Evolutionary conservation across 805 yeast genomes (phyloP).

Genomic region (Dipodascus albidus): DNA sequence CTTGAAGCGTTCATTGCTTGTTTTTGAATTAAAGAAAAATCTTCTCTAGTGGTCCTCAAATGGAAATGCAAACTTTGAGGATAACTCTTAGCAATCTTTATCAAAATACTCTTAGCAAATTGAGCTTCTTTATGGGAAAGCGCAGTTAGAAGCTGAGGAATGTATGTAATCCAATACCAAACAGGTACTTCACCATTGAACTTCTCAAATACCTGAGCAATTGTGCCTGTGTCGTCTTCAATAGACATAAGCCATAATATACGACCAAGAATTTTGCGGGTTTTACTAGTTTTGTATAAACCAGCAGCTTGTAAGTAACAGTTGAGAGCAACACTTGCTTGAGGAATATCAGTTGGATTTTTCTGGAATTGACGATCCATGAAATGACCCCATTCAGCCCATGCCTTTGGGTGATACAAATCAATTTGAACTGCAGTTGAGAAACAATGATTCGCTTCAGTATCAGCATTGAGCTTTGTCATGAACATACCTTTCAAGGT

Average conservation of each 20-base stretch:
- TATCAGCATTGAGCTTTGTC: constrained; percentile 79
- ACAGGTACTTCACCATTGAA: constrained; percentile 95
- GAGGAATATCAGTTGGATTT: constrained; percentile 64
- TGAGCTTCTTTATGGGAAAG: constrained; percentile 86
- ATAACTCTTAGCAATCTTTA: constrained; percentile 87
- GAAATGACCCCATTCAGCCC: constrained; percentile 99
- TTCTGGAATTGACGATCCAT: constrained; percentile 82
- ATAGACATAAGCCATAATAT: constrained; percentile 87
- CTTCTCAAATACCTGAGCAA: constrained; percentile 79
- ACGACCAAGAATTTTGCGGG: constrained; percentile 77
- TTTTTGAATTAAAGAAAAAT: constrained; percentile 74
- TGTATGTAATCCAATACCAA: constrained; percentile 98
- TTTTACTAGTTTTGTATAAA: constrained; percentile 81
- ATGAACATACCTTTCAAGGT: constrained; percentile 97
- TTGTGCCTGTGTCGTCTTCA: constrained; percentile 73
- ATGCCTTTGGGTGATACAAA: constrained; percentile 86
- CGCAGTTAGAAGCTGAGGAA: constrained; percentile 86
- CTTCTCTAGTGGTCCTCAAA: constrained; percentile 89
- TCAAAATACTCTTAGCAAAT: constrained; percentile 76
- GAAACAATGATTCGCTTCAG: constrained; percentile 95
- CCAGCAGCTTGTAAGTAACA: constrained; percentile 98
- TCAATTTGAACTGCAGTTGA: constrained; percentile 97
- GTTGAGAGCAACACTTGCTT: constrained; percentile 88
- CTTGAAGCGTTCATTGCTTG: constrained; percentile 38
- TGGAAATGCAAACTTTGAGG: constrained; percentile 98